Evolutionary conservation across 352 stramenopile species (phyloP), one percentile per base, ranked within the genome.

Genomic region (Bremia lactucae): DNA sequence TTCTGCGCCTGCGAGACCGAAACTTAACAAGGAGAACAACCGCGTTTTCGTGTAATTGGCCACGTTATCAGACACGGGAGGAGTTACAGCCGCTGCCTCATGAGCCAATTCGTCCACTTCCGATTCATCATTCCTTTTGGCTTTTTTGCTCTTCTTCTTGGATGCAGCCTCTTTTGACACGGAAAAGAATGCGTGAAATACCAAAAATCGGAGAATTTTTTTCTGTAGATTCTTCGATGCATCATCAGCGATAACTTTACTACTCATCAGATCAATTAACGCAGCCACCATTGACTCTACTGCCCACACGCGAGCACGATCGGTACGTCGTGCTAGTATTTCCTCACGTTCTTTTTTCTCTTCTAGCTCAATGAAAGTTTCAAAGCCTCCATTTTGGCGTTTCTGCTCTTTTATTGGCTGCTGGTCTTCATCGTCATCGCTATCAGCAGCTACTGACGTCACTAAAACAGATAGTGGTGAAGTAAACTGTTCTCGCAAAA

Each of bases 281-380:
- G 68, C 61, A 44, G 59, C 38, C 28, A 75, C 55, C 33, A 91
- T 68, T 6, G 63, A 56, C 41, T 91, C 79, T 6, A 91, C 31
- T 15, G 79, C 69, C 79, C 79, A 91, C 26, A 87, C 55, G 10
- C 79, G 75, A 35, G 77, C 75, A 14, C 68, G 75, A 49, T 81
- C 63, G 28, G 68, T 62, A 24, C 73, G 72, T 36, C 75, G 73
- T 46, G 56, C 55, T 13, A 73, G 20, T 24, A 55, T 39, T 40
- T 79, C 70, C 13, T 69, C 59, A n/a, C 72, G 79, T 44, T 91
- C 79, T 31, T 76, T 80, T 41, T 83, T 73, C 41, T 91, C 79
- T 31, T 91, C 79, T 3, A 88, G 62, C 13, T 72, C 72, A 18
- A 91, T 48, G 42, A 91, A 68, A 15, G 69, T 68, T 46, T 83